Evolutionary conservation across 352 stramenopile species (phyloP), one percentile per base, ranked within the genome.

Genomic region (Globisporangium cylindrosporum): DNA sequence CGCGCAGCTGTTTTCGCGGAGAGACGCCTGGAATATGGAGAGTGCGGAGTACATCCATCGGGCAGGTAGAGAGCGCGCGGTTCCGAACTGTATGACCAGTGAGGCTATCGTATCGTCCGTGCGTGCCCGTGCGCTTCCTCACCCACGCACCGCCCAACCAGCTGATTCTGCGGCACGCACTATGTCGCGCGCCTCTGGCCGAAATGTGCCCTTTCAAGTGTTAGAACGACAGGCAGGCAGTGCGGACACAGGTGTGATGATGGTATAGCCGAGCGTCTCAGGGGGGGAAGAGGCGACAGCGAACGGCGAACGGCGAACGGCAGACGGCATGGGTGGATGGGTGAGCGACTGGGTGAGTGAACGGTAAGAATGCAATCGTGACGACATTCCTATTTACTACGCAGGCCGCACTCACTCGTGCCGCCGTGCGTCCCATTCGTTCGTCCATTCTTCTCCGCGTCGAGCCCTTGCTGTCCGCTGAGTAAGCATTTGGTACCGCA

Each of bases 1-100:
- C 25, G 29, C 1, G 51, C 62, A 67, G 62, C 51, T 67, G 62
- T 46, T 67, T 67, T 60, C 34, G 48, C 18, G 62, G 62, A 59
- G 29, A 56, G 24, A 24, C 24, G 59, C 59, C 5, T 36, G 32
- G 58, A 63, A 63, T 48, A 25, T 20, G 22, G 24, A 20, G 53
- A 36, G 14, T 59, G 53, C 53, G 15, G 53, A 32, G 51, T 18
- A 25, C 22, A 58, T n/a, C 22, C 24, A 22, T 6, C 25, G 4
- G 14, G 25, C 27, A 58, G 51, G 15, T 15, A 58, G 51, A 58
- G 51, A 58, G 51, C 51, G 25, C 14, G 51, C 12, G 10, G 3
- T 18, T 15, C 51, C 15, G 38, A 7, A 14, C 38, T 46, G 38
- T 46, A 46, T 20, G 12, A 18, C 12, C 38, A 43, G 38, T 18